A percentile compares a stretch with the other conserved stretches of the same genome.
Conservation (phyloP, 2,329 filamentous ascomycete species). For the Fusarium oxysporum region DNA sequence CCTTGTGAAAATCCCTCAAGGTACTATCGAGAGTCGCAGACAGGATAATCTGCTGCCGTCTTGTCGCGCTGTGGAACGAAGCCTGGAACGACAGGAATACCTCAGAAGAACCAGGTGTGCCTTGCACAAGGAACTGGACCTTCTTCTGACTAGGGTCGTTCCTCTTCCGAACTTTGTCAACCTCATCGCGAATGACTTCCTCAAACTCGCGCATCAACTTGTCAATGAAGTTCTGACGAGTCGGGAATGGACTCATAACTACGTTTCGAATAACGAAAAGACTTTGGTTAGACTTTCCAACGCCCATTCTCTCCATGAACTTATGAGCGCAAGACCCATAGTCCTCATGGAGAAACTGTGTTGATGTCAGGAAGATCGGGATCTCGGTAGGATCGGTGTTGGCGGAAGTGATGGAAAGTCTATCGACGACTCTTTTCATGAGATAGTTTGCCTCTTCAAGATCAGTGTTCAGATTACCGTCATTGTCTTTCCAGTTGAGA, state of each 20-base stretch:
- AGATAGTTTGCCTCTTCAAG: slow-evolving; percentile 62
- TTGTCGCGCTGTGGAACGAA: slow-evolving; percentile 50
- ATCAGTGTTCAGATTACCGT: slow-evolving; percentile 56
- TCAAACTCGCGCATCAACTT: slow-evolving; percentile 51
- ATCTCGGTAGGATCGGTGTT: slow-evolving; percentile 54
- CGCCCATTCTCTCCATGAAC: slow-evolving; percentile 56
- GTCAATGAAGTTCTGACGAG: slow-evolving; percentile 54
- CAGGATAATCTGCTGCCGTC: slow-evolving; percentile 52
- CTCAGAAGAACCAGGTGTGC: slow-evolving; percentile 49
- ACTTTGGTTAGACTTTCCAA: slow-evolving; percentile 49
- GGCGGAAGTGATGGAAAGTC: slow-evolving; percentile 55
- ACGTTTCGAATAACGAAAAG: slow-evolving; percentile 61
- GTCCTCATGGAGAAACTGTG: slow-evolving; percentile 53
- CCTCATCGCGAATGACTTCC: slow-evolving; percentile 47
- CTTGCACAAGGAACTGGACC: slow-evolving; percentile 55
- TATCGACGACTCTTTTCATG: slow-evolving; percentile 57
- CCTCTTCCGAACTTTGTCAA: slow-evolving; percentile 48
- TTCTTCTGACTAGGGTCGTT: slow-evolving; percentile 50
- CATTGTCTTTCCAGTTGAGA: slow-evolving; percentile 55
- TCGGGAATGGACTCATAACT: slow-evolving; percentile 60
- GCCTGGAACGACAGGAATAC: slow-evolving; percentile 54
- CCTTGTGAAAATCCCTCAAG: neutral
- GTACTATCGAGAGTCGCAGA: slow-evolving; percentile 19
- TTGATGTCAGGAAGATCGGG: slow-evolving; percentile 59
- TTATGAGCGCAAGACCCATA: slow-evolving; percentile 56